Conservation (phyloP, 2,329 filamentous ascomycete species). For the Venturiaceae sp. region DNA sequence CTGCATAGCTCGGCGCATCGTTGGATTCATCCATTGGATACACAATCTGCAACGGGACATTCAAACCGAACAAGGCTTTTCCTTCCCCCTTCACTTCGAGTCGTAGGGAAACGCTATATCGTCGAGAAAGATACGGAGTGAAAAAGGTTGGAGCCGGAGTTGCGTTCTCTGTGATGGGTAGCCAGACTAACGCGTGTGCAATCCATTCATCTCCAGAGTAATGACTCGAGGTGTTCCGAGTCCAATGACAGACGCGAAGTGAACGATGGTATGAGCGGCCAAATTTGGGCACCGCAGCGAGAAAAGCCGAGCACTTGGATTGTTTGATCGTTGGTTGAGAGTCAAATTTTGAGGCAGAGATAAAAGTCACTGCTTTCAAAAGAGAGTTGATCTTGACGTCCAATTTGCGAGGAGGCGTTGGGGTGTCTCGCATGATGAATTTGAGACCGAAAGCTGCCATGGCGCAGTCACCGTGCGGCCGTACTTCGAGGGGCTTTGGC, state of each 20-base stretch:
- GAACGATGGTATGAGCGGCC: slow-evolving; percentile 3
- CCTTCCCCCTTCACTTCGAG: slow-evolving; percentile 7
- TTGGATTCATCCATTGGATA: slow-evolving; percentile 4
- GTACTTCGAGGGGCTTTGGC: slow-evolving; percentile 7
- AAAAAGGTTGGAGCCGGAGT: slow-evolving; percentile 7
- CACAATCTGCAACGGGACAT: slow-evolving; percentile 7
- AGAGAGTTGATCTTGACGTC: slow-evolving; percentile 3
- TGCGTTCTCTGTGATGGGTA: slow-evolving; percentile 5
- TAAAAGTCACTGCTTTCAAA: slow-evolving; percentile 3
- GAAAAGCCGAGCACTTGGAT: not conserved
- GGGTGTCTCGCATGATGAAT: not conserved
- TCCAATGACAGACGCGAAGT: slow-evolving; percentile 2
- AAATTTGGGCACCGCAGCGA: slow-evolving; percentile 6
- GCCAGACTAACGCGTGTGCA: not conserved
- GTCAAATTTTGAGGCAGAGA: not conserved
- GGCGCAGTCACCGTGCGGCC: not conserved
- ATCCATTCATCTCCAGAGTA: not conserved
- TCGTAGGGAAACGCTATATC: slow-evolving; percentile 5
- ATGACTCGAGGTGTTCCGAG: not conserved
- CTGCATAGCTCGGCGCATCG: slow-evolving; percentile 2
- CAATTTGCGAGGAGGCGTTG: not conserved
- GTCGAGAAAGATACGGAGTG: slow-evolving; percentile 1
- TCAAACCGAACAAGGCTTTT: not conserved
- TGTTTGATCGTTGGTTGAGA: slow-evolving; percentile 3
- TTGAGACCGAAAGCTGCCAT: not conserved